Conservation (phyloP, 2,329 filamentous ascomycete genomes). For the Sarocladium kiliense region DNA sequence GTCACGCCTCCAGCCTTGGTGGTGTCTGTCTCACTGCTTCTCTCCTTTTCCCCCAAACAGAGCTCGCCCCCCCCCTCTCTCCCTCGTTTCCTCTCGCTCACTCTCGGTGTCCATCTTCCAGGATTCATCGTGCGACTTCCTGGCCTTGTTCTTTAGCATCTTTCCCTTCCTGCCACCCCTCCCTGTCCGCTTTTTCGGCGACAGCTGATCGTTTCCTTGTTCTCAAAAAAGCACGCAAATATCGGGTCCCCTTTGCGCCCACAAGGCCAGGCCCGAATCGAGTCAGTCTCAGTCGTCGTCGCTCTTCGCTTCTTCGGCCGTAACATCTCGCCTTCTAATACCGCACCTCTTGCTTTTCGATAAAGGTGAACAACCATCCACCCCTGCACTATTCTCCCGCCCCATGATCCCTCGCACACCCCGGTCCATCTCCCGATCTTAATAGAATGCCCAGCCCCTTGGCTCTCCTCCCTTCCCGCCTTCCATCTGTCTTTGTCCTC, state of each 20-base stretch:
- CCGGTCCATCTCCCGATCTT: conserved; percentile 6
- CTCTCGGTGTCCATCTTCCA: background rate
- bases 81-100: background rate
- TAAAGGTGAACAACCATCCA: background rate
- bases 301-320: background rate
- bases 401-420: background rate
- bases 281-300: background rate
- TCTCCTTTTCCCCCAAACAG: no score
- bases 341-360: background rate
- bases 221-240: background rate
- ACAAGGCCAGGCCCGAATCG: background rate
- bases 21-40: no score
- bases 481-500: background rate
- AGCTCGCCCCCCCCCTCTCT: no score
- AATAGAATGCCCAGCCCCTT: background rate
- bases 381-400: background rate
- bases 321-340: background rate
- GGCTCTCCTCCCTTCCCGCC: conserved; percentile 2
- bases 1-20: no score
- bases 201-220: background rate
- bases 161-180: background rate
- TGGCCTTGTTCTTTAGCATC: background rate
- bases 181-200: background rate
- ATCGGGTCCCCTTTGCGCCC: background rate
- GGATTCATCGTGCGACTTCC: no score